phyloP scores from a whole-genome alignment of 2,329 filamentous ascomycete species.

The Fusarium caatingaense region DNA sequence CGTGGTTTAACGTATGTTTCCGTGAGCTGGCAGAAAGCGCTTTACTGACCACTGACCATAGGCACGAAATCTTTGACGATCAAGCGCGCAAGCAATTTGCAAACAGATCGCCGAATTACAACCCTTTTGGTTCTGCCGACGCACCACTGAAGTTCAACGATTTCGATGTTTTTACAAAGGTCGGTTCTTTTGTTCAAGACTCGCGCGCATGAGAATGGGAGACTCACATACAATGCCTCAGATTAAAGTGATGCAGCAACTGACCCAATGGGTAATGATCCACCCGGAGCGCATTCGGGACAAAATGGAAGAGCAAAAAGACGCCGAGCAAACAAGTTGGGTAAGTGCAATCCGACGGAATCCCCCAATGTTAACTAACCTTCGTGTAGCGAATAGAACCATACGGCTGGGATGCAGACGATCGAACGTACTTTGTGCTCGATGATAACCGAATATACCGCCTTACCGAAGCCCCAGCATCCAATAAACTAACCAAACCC shows the following conservation, averaged over 20 bases:
- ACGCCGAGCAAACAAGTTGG: slow-evolving; percentile 85
- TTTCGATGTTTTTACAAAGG: slow-evolving; percentile 85
- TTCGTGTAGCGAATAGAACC: slow-evolving; percentile 75
- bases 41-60: slow-evolving; percentile 52
- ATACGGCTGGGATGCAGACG: slow-evolving; percentile 88
- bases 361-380: slow-evolving; percentile 28
- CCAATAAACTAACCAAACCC: slow-evolving; percentile 73
- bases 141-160: slow-evolving; percentile 78
- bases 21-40: neutral
- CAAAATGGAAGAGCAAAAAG: slow-evolving; percentile 84
- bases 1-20: slow-evolving; percentile 84
- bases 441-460: slow-evolving; percentile 96
- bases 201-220: neutral
- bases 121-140: slow-evolving; percentile 87
- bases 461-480: slow-evolving; percentile 76
- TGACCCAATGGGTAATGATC: slow-evolving; percentile 89
- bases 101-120: slow-evolving; percentile 80
- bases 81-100: slow-evolving; percentile 91
- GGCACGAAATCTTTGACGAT: slow-evolving; percentile 89
- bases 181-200: slow-evolving; percentile 50
- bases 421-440: slow-evolving; percentile 88
- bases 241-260: slow-evolving; percentile 84
- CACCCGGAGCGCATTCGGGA: slow-evolving; percentile 89
- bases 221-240: slow-evolving; percentile 44
- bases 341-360: slow-evolving; percentile 63